Evolutionary conservation across 352 stramenopile genomes (phyloP).

Genomic region (Phytopythium chamaehyphon): DNA sequence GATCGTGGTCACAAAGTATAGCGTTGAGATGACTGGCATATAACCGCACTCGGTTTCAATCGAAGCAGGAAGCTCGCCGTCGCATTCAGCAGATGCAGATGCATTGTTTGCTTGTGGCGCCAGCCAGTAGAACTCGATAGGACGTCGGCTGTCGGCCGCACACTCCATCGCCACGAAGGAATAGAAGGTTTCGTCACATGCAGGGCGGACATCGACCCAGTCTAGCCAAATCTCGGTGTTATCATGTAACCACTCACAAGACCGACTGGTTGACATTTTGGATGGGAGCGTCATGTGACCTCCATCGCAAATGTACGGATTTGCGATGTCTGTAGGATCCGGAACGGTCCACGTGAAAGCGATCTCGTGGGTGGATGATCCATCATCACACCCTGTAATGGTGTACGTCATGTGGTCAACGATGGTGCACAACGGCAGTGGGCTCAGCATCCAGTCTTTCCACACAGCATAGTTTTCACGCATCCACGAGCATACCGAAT

Average conservation of each 20-base stretch:
- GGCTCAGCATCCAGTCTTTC: slow-evolving; percentile 20
- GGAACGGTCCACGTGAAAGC: slow-evolving; percentile 22
- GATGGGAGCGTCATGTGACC: slow-evolving; percentile 10
- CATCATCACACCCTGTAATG: slow-evolving; percentile 13
- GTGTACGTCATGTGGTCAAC: slow-evolving; percentile 15
- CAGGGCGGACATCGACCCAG: slow-evolving; percentile 17
- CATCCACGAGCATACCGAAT: slow-evolving; percentile 36
- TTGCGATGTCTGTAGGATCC: slow-evolving; percentile 12
- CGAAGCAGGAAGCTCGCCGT: slow-evolving; percentile 6
- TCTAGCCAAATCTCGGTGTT: slow-evolving; percentile 12
- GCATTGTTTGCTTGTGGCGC: slow-evolving; percentile 12
- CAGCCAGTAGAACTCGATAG: slow-evolving; percentile 21
- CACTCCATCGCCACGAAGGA: slow-evolving; percentile 24
- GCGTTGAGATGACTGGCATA: slow-evolving; percentile 9
- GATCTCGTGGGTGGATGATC: slow-evolving; percentile 9
- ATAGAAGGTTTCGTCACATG: slow-evolving; percentile 26
- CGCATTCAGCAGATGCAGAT: slow-evolving; percentile 19
- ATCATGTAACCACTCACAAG: slow-evolving; percentile 31
- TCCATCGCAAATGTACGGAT: slow-evolving; percentile 28
- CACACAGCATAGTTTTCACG: slow-evolving; percentile 32
- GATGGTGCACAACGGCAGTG: slow-evolving; percentile 24
- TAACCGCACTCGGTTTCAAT: slow-evolving; percentile 23
- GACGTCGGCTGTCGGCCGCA: slow-evolving; percentile 6
- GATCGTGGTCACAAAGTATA: slow-evolving; percentile 11
- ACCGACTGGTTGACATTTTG: slow-evolving; percentile 19